Conservation (phyloP, 352 stramenopile species). For the Aphanomyces stellatus region DNA sequence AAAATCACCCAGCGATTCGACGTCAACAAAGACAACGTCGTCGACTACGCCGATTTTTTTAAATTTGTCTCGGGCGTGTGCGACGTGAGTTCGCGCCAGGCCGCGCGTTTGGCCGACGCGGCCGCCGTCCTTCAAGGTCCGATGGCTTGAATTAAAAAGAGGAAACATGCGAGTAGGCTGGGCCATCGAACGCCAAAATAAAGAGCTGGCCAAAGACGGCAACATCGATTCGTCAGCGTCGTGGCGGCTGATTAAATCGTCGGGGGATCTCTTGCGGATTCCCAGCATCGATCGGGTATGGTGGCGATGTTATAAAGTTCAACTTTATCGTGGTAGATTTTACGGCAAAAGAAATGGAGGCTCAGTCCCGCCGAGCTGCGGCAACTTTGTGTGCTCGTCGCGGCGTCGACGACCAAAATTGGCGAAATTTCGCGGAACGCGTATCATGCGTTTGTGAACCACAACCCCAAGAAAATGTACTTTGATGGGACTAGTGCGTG, state of each 20-base stretch:
- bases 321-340: conserved; percentile 24
- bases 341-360: conserved; percentile 45
- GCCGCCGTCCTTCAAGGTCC: conserved; percentile 47
- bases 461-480: conserved; percentile 73
- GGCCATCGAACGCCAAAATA: conserved; percentile 69
- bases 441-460: conserved; percentile 74
- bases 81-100: conserved; percentile 43
- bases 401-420: conserved; percentile 34
- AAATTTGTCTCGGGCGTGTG: conserved; percentile 70
- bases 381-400: conserved; percentile 53
- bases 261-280: conserved; percentile 41
- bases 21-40: conserved; percentile 59
- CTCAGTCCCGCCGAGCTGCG: conserved; percentile 45
- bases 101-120: conserved; percentile 42
- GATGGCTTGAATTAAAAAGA: too few species aligned
- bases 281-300: conserved; percentile 35
- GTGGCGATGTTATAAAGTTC: not conserved
- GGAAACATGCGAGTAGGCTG: conserved; percentile 22
- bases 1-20: conserved; percentile 80
- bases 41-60: conserved; percentile 73
- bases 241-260: conserved; percentile 61
- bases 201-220: conserved; percentile 62
- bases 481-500: not conserved
- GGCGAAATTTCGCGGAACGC: conserved; percentile 49
- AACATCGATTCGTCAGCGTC: conserved; percentile 66